Base-by-base conservation (phyloP, 257 asterid species). In the Ocimum tenuiflorum region DNA sequence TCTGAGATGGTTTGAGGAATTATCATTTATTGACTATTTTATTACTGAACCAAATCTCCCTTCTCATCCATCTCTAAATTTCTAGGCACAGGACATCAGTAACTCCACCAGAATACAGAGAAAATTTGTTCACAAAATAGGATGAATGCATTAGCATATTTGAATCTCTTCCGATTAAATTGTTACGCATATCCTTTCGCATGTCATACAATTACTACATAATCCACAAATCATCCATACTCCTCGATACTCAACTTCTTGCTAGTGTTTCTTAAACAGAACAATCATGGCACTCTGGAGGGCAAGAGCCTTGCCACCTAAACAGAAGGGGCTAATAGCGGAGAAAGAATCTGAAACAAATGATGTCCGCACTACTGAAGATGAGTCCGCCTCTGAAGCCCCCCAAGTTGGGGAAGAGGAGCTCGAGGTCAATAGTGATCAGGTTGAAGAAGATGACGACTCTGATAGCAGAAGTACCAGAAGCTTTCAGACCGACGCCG, bases 271-370 rank as follows among this genome's bases (percentile, higher is more conserved):
- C 19, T 77, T 63, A 71, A 23, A 60, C 80, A 92, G 97, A 83
- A 90, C 97, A 72, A 85, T 94, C 76, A 83, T 86, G 95, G 99
- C 94, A 68, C 78, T 90, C 35, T 90, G 99, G 99, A 90, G 71
- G 67, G 96, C 97, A 29, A 80, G 95, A 81, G 86, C 96, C 63
- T 81, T 90, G 80, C 87, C 87, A 53, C 99, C 92, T 17, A 97
- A 88, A 81, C 95, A 86, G 79, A 90, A 90, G 87, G 95, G 80
- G 41, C 87, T 74, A 75, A 79, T 90, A 53, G 79, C 80, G 57
- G 99, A 90, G 70, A 91, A 86, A 73, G 92, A 86, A 79, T 67
- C 95, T 24, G 85, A 89, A 74, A 84, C 78, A 13, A 88, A 62
- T 75, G 78, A 60, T 60, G 38, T n/a, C 22, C 65, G 53, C 39